Conservation (phyloP, 257 asterid species). For the Fraxinus quadrangulata region DNA sequence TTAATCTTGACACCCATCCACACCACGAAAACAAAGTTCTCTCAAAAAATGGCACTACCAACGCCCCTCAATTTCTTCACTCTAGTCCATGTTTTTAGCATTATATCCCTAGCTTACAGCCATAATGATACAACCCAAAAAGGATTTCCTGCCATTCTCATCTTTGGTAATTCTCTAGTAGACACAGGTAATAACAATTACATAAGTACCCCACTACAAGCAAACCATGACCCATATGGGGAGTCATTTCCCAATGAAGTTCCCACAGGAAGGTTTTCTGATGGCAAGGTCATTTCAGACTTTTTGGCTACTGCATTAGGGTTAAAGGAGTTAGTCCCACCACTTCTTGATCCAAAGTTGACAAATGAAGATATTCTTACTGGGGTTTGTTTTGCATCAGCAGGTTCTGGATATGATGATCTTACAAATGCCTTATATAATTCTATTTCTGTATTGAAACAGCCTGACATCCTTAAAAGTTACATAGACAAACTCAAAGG, state of each 20-base stretch:
- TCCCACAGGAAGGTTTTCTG: neutral
- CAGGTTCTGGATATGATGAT: conserved; percentile 38
- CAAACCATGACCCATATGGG: neutral
- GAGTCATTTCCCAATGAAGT: neutral
- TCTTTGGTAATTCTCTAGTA: neutral
- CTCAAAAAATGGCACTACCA: too few species aligned
- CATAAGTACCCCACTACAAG: neutral
- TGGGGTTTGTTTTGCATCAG: conserved; percentile 36
- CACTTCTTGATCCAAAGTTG: neutral
- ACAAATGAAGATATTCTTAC: conserved; percentile 3
- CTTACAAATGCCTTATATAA: conserved; percentile 16
- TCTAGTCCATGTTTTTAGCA: too few species aligned
- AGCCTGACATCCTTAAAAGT: conserved; percentile 11
- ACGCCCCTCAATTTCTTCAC: too few species aligned
- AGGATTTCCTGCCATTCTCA: too few species aligned
- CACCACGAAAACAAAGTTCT: too few species aligned
- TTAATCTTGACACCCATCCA: too few species aligned
- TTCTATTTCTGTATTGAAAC: conserved; percentile 24
- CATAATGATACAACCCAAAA: too few species aligned
- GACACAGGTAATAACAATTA: neutral
- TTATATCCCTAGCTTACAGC: too few species aligned
- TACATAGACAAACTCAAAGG: conserved; percentile 11
- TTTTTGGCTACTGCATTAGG: neutral
- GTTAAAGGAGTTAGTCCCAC: neutral
- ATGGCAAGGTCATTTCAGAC: conserved; percentile 1